phyloP scores from a whole-genome alignment of 2,329 filamentous ascomycete species.

The Hypoxylon sp. region DNA sequence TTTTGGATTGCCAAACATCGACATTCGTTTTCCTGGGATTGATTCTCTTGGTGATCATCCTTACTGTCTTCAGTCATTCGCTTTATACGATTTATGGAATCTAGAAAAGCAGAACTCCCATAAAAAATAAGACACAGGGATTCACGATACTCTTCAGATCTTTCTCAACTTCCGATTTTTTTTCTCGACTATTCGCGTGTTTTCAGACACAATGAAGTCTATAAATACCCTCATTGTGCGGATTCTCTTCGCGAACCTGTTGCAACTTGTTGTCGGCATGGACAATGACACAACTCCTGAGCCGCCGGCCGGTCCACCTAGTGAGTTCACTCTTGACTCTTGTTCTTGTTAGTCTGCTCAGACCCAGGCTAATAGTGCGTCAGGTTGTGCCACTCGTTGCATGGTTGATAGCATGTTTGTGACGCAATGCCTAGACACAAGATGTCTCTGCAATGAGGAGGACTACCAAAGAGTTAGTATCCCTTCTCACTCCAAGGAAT shows the following conservation, averaged over 20 bases:
- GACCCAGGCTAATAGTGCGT: slow-evolving; percentile 24
- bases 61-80: slow-evolving; percentile 49
- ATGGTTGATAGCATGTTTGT: slow-evolving; percentile 55
- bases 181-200: background rate
- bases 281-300: slow-evolving; percentile 35
- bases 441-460: slow-evolving; percentile 52
- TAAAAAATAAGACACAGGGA: slow-evolving; percentile 30
- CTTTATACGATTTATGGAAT: slow-evolving; percentile 52
- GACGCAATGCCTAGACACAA: slow-evolving; percentile 53
- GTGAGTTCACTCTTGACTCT: slow-evolving; percentile 30
- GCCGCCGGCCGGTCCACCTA: slow-evolving; percentile 40
- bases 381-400: slow-evolving; percentile 53
- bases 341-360: too few relatives aligned
- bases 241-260: slow-evolving; percentile 41
- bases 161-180: slow-evolving; percentile 18
- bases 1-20: slow-evolving; percentile 65
- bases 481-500: background rate
- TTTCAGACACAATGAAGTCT: slow-evolving; percentile 43
- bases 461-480: slow-evolving; percentile 51
- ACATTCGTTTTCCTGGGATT: slow-evolving; percentile 48
- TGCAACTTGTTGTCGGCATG: slow-evolving; percentile 43
- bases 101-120: slow-evolving; percentile 42
- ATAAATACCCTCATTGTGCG: slow-evolving; percentile 36
- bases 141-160: slow-evolving; percentile 19
- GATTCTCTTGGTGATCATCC: slow-evolving; percentile 54